phyloP scores from a whole-genome alignment of 169 alveolate species.

The Plasmodium vivax region DNA sequence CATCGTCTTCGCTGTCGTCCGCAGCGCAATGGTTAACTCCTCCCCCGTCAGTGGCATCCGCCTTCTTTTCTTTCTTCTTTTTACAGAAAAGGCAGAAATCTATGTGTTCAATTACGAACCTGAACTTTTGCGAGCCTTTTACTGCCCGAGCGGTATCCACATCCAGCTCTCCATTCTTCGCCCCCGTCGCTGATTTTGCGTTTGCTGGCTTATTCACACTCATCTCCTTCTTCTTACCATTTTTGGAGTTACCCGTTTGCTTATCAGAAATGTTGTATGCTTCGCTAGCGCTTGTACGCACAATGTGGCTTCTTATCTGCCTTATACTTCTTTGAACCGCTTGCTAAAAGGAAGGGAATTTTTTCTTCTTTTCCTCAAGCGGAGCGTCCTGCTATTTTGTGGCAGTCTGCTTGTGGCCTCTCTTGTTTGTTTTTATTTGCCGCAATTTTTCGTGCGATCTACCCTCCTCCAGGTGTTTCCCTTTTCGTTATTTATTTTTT shows the following conservation, averaged over 20 bases:
- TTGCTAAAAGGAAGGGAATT: neutral
- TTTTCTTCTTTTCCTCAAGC: neutral
- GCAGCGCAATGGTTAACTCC: neutral
- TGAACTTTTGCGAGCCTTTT: neutral
- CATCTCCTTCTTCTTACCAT: constrained; percentile 14
- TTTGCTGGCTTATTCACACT: neutral
- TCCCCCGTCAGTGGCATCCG: neutral
- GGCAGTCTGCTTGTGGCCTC: neutral
- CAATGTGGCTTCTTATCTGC: neutral
- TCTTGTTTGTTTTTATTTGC: neutral
- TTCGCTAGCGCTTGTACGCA: neutral
- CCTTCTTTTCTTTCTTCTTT: neutral
- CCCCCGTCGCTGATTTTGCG: neutral
- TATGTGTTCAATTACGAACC: constrained; percentile 63
- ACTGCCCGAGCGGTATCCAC: neutral
- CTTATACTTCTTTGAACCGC: neutral
- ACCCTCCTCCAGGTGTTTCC: neutral
- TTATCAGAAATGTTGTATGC: neutral
- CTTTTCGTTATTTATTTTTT: neutral
- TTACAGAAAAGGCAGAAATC: constrained; percentile 38
- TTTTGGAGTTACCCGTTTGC: neutral
- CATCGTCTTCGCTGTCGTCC: neutral
- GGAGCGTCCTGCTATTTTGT: neutral
- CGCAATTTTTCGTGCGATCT: neutral
- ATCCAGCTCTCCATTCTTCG: neutral